Conservation (phyloP, 2,329 filamentous ascomycete species). For the Metarhizium humberi region DNA sequence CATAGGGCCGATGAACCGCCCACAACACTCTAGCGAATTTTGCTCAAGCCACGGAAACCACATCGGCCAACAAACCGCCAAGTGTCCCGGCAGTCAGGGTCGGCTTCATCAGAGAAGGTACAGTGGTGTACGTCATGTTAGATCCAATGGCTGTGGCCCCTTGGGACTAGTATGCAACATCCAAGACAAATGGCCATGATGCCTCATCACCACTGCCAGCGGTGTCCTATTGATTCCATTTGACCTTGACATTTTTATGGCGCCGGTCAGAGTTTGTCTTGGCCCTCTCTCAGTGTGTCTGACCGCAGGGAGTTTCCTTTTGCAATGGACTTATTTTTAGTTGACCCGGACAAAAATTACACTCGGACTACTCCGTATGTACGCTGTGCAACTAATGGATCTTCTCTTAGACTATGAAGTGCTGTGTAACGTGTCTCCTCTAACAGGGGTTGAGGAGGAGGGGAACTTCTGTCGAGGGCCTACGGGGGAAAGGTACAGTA, state of each 20-base stretch:
- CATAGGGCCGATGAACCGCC: conserved; percentile 1
- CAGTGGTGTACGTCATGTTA: not conserved
- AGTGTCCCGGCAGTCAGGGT: not conserved
- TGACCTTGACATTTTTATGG: not conserved
- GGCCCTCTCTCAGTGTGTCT: not conserved
- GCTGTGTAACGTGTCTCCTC: not conserved
- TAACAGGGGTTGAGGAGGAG: not conserved
- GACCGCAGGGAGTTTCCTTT: not conserved
- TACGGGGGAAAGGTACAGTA: not conserved
- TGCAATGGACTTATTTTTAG: not conserved
- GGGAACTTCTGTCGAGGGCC: not conserved
- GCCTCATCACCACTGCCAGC: not conserved
- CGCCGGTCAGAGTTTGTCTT: not conserved
- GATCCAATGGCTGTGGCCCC: not conserved
- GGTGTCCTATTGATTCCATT: not conserved
- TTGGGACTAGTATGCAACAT: not conserved
- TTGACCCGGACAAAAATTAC: not conserved
- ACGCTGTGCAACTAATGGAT: not conserved
- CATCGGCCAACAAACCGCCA: not conserved
- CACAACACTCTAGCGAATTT: not conserved
- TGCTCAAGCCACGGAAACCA: not conserved
- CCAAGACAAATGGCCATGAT: not conserved
- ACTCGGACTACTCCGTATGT: not conserved
- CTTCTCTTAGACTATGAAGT: not conserved
- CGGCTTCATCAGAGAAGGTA: not conserved